These are phyloP conservation scores for Heliamphora exappendiculata DNA, from an alignment of 148 eudicot species.

Conservation along the genomic window DNA sequence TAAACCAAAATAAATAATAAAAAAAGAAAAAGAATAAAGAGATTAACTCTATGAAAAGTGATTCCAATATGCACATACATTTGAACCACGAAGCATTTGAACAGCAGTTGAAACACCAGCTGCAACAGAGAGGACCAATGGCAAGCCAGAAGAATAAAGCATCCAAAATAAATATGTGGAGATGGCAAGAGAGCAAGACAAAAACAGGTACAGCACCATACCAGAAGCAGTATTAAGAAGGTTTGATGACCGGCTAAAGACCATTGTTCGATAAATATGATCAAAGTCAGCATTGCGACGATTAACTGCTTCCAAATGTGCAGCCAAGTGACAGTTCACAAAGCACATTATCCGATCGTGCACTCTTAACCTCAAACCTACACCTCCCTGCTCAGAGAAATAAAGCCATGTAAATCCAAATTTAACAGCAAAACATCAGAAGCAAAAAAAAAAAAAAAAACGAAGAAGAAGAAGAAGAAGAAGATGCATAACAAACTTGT, in stretches of 20 bases:
- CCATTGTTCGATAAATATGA: constrained; percentile 75
- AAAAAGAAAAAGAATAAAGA: no score
- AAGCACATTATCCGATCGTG: constrained; percentile 87
- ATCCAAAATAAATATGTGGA: constrained; percentile 79
- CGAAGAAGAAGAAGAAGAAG: not conserved
- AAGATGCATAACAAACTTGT: not conserved
- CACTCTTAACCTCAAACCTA: constrained; percentile 92
- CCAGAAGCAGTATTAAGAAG: constrained; percentile 79
- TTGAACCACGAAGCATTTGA: constrained; percentile 50
- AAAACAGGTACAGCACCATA: constrained; percentile 61
- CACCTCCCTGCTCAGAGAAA: constrained; percentile 76
- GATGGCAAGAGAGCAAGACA: constrained; percentile 71
- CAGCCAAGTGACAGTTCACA: constrained; percentile 91
- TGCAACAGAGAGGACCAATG: constrained; percentile 68
- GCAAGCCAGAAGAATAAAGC: constrained; percentile 75
- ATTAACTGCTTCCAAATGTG: constrained; percentile 94
- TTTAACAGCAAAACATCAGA: not conserved
- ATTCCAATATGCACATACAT: constrained; percentile 36
- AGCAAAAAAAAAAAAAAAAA: no score
- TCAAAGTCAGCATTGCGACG: constrained; percentile 93
- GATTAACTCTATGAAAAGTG: not conserved
- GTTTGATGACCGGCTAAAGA: constrained; percentile 72
- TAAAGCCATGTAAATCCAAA: constrained; percentile 5
- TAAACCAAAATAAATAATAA: not conserved
- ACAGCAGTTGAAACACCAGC: constrained; percentile 68